A percentile compares a stretch with the other conserved stretches of the same genome.
Evolutionary conservation across 1,139 yeast genomes (phyloP).

Genomic region (Blastobotrys apis): DNA sequence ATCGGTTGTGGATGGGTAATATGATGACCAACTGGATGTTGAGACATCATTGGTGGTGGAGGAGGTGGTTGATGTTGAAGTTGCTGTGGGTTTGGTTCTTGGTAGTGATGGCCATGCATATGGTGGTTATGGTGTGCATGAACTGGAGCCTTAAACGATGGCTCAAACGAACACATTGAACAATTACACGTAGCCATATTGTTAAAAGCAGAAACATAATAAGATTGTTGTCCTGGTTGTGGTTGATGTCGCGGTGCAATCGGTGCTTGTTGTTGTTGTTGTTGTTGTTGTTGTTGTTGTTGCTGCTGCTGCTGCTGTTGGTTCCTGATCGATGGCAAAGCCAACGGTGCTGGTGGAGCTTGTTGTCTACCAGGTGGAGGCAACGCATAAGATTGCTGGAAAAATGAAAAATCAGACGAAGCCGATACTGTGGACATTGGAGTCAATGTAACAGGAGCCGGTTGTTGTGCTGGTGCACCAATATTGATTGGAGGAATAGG

Average conservation of each 20-base stretch:
- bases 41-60: neutral
- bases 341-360: neutral
- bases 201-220: slow-evolving; percentile 22
- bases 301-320: neutral
- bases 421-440: neutral
- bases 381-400: slow-evolving; percentile 24
- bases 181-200: slow-evolving; percentile 23
- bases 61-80: neutral
- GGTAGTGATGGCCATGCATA: neutral
- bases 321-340: neutral
- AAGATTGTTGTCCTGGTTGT: slow-evolving; percentile 18
- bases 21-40: neutral
- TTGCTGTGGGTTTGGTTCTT: neutral
- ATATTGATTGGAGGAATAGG: neutral
- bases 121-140: slow-evolving; percentile 5
- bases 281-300: slow-evolving; percentile 6
- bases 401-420: slow-evolving; percentile 14
- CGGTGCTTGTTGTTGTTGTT: neutral
- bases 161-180: slow-evolving; percentile 22
- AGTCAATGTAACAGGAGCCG: too few relatives aligned
- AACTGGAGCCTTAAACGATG: slow-evolving; percentile 4
- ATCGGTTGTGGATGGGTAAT: slow-evolving; percentile 4
- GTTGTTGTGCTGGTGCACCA: neutral
- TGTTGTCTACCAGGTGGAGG: too few relatives aligned
- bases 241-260: slow-evolving; percentile 5